Evolutionary conservation across 1,139 yeast genomes (phyloP), one percentile per base, ranked within the genome.

Genomic region (Suzukiozyma palmioleophila): DNA sequence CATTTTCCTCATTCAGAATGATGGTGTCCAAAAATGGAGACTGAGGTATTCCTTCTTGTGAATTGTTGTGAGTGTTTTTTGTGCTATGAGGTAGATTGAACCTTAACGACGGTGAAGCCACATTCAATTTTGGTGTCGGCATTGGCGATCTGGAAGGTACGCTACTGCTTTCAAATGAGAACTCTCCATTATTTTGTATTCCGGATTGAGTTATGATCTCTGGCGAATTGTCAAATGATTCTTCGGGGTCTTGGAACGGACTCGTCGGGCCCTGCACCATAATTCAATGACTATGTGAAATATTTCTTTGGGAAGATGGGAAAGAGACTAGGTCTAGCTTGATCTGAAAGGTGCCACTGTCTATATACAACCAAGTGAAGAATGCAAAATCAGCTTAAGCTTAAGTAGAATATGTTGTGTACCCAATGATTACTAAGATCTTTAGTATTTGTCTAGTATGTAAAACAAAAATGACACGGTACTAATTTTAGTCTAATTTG

Each of bases 41-140:
- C 27, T 32, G 32, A n/a, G 30, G 29, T 10, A 18, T 31, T 6
- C n/a, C n/a, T n/a, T 26, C 33, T 5, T 28, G 27, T n/a, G 12
- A 21, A 4, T 16, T 12, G 13, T 15, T 30, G 16, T 6, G 9
- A 22, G 8, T 25, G 21, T 5, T 45, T 9, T 44, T 39, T 8
- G 15, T 28, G 9, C 8, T 13, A 3, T 9, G 10, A 13, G 62
- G 62, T 11, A 59, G 39, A 35, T 60, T 53, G 43, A 61, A 61
- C 26, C 66, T 43, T 27, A 61, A 45, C 3, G 62, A 53, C 6
- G 59, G 54, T 31, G 29, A 37, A 27, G 49, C 57, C 3, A 49
- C 45, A 25, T 52, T 51, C 14, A 62, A 31, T 30, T 55, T 59
- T 11, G 67, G 68, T 1, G 66, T 63, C 1, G 68, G 66, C 36